Percentiles rank a stretch among this genome's conserved stretches.
Conservation (phyloP, 1,284 basidiomycete species). For the Phylloboletellus chloephorus region DNA sequence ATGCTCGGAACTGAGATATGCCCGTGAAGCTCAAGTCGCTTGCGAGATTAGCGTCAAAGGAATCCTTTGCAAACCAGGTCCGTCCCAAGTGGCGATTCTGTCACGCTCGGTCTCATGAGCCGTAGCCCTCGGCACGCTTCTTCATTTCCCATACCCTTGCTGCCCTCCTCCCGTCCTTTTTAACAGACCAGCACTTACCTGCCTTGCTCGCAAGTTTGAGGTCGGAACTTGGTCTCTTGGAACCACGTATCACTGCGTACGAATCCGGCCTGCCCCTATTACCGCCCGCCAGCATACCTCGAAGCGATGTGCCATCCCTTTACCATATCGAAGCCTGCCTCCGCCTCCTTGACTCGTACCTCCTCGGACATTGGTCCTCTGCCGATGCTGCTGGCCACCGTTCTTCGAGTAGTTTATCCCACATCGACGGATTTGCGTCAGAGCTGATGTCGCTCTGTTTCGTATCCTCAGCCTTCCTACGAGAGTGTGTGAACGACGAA, state of each 20-base stretch:
- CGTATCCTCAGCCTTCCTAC: slow-evolving; percentile 31
- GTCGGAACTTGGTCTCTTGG: slow-evolving; percentile 36
- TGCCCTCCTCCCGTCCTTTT: slow-evolving; percentile 34
- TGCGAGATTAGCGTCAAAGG: slow-evolving; percentile 42
- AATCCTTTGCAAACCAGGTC: slow-evolving; percentile 39
- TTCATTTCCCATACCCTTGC: slow-evolving; percentile 45
- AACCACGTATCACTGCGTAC: slow-evolving; percentile 38
- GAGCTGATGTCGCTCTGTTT: slow-evolving; percentile 47
- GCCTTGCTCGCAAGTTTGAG: slow-evolving; percentile 37
- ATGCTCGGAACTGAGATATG: slow-evolving; percentile 6
- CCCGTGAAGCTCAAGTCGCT: slow-evolving; percentile 40
- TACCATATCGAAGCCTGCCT: slow-evolving; percentile 52
- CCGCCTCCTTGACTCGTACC: slow-evolving; percentile 54
- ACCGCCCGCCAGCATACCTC: slow-evolving; percentile 11
- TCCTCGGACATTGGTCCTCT: slow-evolving; percentile 50
- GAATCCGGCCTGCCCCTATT: slow-evolving; percentile 38
- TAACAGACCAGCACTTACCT: slow-evolving; percentile 31
- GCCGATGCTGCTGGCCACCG: slow-evolving; percentile 17
- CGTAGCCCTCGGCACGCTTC: slow-evolving; percentile 50
- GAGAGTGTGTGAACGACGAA: slow-evolving; percentile 16
- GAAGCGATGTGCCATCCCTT: slow-evolving; percentile 35
- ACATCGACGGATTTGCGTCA: slow-evolving; percentile 36
- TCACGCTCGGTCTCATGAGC: slow-evolving; percentile 10
- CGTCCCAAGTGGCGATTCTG: slow-evolving; percentile 18
- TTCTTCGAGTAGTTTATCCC: slow-evolving; percentile 11